Base-by-base conservation (phyloP, 1,284 basidiomycete species). In the Ganoderma resinaceum region DNA sequence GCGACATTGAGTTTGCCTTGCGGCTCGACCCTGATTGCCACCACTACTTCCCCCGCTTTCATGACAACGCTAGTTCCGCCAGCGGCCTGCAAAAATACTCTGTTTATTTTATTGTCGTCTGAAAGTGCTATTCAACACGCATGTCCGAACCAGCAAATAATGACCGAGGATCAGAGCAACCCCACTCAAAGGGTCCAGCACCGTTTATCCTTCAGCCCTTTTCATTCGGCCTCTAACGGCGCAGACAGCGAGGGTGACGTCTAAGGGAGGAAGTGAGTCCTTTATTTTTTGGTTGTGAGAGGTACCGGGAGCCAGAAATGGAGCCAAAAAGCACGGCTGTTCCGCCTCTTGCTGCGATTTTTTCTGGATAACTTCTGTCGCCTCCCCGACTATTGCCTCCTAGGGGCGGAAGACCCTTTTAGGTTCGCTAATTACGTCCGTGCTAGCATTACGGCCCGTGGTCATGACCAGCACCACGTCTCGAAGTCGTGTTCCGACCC, bases 331-430 rank as follows among this genome's bases (percentile, higher is more conserved):
- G 7, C 23, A 49, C 12, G 9, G 46, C 46, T 12, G 46, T 26
- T 49, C 46, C 46, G 46, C 23, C 46, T 23, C 46, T 49, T 23
- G 14, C 23, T 12, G 23, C 23, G 46, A 23, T 23, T 38, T 37
- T 35, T 35, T 33, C 57, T 18, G 52, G 29, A 31, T 33, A 8
- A 20, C 55, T 58, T 58, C 55, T 37, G 31, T 35, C 33, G 33
- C 55, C 37, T 58, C 55, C 11, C 33, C 55, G 55, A 58, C 55
- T 58, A 58, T 58, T 37, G 55, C 20, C 18, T 37, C 31, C 33
- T 37, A 18, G 31, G 20, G 33, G 37, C 33, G 31, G 33, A 58
- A 37, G 29, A 18, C 33, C 33, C n/a, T 18, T 31, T 12, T 58
- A 58, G 55, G 55, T 58, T 31, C 55, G n/a, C 33, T 0, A 11